phyloP scores from a whole-genome alignment of 192 early-diverging fungal species.

The Paraglomus brasilianum region DNA sequence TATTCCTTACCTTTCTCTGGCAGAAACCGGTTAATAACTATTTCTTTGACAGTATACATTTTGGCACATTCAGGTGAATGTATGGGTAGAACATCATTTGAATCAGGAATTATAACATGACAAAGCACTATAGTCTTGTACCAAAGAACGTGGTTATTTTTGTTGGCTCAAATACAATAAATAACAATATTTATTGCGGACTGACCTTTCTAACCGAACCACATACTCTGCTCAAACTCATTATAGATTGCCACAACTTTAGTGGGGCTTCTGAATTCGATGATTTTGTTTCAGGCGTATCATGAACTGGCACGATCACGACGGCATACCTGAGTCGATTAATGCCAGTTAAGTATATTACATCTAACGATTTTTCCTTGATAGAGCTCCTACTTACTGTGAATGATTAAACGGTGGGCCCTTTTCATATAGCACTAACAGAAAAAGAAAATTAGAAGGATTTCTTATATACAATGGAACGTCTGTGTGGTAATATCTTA shows the following conservation, averaged over 20 bases:
- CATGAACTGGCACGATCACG: constrained; percentile 20
- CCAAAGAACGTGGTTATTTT: not conserved
- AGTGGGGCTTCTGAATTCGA: not conserved
- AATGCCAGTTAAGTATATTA: not conserved
- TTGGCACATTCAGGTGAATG: constrained; percentile 33
- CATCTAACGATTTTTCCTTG: not conserved
- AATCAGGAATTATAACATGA: constrained; percentile 42
- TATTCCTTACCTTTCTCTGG: constrained; percentile 37
- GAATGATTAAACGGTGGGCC: constrained; percentile 60
- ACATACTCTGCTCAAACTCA: constrained; percentile 53
- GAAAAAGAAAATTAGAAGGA: not conserved
- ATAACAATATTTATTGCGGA: not conserved
- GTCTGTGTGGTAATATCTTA: constrained; percentile 28
- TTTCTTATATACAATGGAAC: not conserved
- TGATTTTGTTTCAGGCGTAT: not conserved
- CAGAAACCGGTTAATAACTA: constrained; percentile 40
- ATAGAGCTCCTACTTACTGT: constrained; percentile 38
- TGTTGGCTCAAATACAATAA: constrained; percentile 11
- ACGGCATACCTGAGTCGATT: constrained; percentile 24
- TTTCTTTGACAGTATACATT: constrained; percentile 32
- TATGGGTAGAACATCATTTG: constrained; percentile 12
- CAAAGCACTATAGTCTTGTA: constrained; percentile 45
- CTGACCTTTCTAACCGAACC: constrained; percentile 58
- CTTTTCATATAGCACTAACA: constrained; percentile 53
- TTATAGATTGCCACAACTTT: constrained; percentile 44